A percentile compares a stretch with the other conserved stretches of the same genome.
Conservation (phyloP, 805 yeast genomes). For the Candida fluviatilis region DNA sequence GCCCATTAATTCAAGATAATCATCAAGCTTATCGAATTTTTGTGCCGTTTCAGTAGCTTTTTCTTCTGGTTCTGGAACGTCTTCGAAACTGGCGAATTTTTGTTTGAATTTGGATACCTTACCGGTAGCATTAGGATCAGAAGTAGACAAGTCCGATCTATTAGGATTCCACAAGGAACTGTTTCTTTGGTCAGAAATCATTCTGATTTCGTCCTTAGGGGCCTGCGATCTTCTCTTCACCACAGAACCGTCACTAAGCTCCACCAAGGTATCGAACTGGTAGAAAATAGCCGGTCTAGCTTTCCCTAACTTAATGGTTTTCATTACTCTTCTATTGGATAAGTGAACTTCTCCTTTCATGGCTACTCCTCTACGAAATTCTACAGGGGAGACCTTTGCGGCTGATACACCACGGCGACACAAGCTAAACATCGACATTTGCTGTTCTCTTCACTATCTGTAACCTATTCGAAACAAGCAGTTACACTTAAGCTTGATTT, state of each 20-base stretch:
- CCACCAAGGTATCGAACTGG: slow-evolving; percentile 85
- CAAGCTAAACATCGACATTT: background rate
- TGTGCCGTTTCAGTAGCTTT: slow-evolving; percentile 7
- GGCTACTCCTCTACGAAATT: slow-evolving; percentile 2
- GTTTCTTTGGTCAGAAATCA: slow-evolving; percentile 86
- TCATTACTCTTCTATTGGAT: slow-evolving; percentile 55
- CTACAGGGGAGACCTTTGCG: background rate
- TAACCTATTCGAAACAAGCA: no score
- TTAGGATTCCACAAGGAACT: slow-evolving; percentile 86
- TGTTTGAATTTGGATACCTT: slow-evolving; percentile 70
- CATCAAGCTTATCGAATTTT: slow-evolving; percentile 28
- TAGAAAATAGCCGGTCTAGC: slow-evolving; percentile 92
- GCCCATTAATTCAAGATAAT: slow-evolving; percentile 58
- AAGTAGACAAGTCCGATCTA: slow-evolving; percentile 67
- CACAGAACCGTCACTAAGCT: slow-evolving; percentile 92
- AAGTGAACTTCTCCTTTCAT: slow-evolving; percentile 36
- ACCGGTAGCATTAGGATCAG: slow-evolving; percentile 83
- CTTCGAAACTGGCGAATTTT: slow-evolving; percentile 47
- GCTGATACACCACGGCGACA: background rate
- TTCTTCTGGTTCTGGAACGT: slow-evolving; percentile 10
- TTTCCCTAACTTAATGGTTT: slow-evolving; percentile 70
- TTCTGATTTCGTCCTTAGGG: slow-evolving; percentile 81
- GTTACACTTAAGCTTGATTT: no score
- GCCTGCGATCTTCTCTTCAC: slow-evolving; percentile 76
- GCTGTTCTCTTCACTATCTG: no score